A percentile compares a stretch with the other conserved stretches of the same genome.
Conservation (phyloP, 257 asterid genomes). For the Penstemon barbatus region DNA sequence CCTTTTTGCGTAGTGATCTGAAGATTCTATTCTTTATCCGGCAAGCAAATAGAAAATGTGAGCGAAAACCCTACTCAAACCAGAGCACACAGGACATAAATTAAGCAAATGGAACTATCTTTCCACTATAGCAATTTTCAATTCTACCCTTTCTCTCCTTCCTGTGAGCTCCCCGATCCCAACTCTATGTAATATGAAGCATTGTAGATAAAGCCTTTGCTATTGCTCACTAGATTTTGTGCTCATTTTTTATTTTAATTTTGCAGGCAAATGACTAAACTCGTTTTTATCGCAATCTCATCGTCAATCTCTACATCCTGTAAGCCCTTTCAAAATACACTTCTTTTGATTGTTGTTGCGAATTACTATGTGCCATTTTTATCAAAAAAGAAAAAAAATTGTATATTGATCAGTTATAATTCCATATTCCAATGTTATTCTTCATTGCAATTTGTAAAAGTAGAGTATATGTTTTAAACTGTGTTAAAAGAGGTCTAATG, state of each 20-base stretch:
- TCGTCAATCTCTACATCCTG: constrained; percentile 21
- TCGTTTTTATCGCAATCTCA: constrained; percentile 26
- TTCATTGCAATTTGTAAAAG: too few relatives aligned
- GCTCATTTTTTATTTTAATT: constrained; percentile 17
- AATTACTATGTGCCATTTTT: neutral
- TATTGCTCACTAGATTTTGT: neutral
- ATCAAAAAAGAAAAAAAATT: neutral
- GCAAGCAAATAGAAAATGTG: neutral
- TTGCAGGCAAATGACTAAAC: constrained; percentile 34
- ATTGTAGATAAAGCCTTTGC: neutral
- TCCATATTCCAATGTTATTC: too few relatives aligned
- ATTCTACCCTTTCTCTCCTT: constrained; percentile 30
- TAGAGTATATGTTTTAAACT: neutral
- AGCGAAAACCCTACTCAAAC: constrained; percentile 13
- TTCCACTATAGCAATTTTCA: constrained; percentile 24
- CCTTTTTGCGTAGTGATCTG: too few relatives aligned
- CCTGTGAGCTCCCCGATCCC: constrained; percentile 36
- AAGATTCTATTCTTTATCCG: too few relatives aligned
- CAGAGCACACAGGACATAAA: neutral
- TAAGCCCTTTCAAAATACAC: constrained; percentile 25
- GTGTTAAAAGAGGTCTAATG: constrained; percentile 18
- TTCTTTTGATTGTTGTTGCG: neutral
- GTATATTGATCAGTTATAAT: neutral
- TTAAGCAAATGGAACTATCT: constrained; percentile 40
- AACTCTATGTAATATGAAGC: neutral